phyloP scores from a whole-genome alignment of 1,139 yeast genomes.

The Sugiyamaella japonica region DNA sequence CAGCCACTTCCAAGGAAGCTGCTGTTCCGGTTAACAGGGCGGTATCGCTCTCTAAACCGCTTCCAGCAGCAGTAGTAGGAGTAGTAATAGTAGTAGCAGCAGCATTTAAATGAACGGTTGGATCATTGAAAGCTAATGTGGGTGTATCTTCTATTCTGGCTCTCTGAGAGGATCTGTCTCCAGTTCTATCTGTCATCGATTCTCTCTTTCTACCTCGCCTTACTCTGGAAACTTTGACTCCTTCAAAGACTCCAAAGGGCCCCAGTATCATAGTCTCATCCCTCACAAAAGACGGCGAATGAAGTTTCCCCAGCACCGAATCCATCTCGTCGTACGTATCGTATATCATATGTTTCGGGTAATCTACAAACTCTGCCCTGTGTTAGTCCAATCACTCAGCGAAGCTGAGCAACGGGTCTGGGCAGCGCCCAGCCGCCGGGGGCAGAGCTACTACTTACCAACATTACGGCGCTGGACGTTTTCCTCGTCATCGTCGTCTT shows the following conservation, averaged over 20 bases:
- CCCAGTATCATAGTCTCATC: constrained; percentile 63
- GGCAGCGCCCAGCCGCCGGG: not conserved
- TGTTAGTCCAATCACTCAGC: not conserved
- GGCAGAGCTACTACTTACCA: constrained; percentile 17
- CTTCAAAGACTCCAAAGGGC: constrained; percentile 81
- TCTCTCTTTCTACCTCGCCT: constrained; percentile 13
- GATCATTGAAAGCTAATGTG: not conserved
- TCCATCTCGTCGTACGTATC: constrained; percentile 82
- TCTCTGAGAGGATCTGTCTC: constrained; percentile 4
- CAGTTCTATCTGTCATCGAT: not conserved
- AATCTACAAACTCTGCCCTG: constrained; percentile 64
- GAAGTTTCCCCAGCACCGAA: constrained; percentile 61
- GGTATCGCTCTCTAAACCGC: not conserved
- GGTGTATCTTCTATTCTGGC: not conserved
- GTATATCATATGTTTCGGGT: constrained; percentile 60
- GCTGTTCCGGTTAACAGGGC: constrained; percentile 11
- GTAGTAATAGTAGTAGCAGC: too few species aligned
- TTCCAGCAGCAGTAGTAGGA: not conserved
- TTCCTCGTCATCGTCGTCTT: constrained; percentile 35
- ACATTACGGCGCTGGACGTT: constrained; percentile 67
- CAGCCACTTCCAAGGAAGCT: constrained; percentile 2
- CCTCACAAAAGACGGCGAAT: constrained; percentile 49
- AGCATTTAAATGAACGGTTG: not conserved
- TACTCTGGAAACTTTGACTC: constrained; percentile 26
- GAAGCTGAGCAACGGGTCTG: not conserved